Evolutionary conservation across 164 flowering plant genomes (phyloP).

Genomic region (Vitis riparia): DNA sequence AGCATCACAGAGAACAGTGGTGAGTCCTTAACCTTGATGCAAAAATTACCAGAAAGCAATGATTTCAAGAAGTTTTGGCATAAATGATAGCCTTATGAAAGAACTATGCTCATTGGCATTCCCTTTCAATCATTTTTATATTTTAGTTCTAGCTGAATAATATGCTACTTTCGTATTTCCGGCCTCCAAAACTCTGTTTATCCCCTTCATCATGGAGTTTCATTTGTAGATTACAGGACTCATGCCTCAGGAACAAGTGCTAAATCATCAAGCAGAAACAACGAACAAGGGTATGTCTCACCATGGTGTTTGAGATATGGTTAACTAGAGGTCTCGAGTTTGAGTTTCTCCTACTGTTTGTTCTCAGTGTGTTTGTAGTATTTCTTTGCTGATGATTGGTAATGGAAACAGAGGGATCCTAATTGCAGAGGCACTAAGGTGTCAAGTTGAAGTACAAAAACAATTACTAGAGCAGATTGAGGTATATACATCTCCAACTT

Average conservation of each 20-base stretch:
- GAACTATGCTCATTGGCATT: no score
- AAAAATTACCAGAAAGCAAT: background rate
- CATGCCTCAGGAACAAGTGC: slow-evolving; percentile 29
- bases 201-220: slow-evolving; percentile 20
- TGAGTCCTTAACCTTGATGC: slow-evolving; percentile 18
- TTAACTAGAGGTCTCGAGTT: no score
- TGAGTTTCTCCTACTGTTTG: background rate
- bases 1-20: slow-evolving; percentile 41
- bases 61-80: background rate
- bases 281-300: slow-evolving; percentile 35
- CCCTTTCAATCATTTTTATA: background rate
- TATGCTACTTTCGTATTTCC: background rate
- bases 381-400: background rate
- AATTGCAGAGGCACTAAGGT: slow-evolving; percentile 47
- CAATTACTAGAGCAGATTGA: slow-evolving; percentile 72
- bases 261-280: slow-evolving; percentile 24
- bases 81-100: no score
- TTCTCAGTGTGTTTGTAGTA: background rate
- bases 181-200: background rate
- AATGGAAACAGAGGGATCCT: slow-evolving; percentile 48
- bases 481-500: slow-evolving; percentile 30
- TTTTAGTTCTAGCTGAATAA: background rate
- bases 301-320: background rate
- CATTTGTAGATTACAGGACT: slow-evolving; percentile 28
- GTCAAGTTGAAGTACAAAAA: slow-evolving; percentile 70